Percentiles rank a stretch among this genome's conserved stretches.
phyloP scores from a whole-genome alignment of 768 basidiomycete species.

The Cyclocybe cylindracea region DNA sequence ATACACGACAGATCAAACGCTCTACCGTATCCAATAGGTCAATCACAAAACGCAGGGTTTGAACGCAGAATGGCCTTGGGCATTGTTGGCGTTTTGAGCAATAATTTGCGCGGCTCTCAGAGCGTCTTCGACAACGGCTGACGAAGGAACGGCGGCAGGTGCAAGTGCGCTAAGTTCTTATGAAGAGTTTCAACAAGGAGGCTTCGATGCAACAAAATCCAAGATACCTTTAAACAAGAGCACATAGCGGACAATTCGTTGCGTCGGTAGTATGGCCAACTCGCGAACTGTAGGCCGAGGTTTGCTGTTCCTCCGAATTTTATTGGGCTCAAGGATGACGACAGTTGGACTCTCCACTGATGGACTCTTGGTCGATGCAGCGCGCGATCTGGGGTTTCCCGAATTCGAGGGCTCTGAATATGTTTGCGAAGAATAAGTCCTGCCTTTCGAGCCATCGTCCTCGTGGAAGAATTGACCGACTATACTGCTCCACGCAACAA shows the following conservation, averaged over 20 bases:
- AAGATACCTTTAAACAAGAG: slow-evolving; percentile 57
- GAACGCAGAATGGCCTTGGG: slow-evolving; percentile 24
- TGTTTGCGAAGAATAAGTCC: slow-evolving; percentile 8
- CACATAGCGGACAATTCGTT: slow-evolving; percentile 65
- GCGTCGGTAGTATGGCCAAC: slow-evolving; percentile 62
- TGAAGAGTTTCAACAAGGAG: slow-evolving; percentile 2
- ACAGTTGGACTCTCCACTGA: slow-evolving; percentile 14
- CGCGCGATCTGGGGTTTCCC: slow-evolving; percentile 5
- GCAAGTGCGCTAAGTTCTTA: slow-evolving; percentile 54
- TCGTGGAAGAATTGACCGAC: slow-evolving; percentile 48
- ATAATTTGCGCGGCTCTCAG: slow-evolving; percentile 25
- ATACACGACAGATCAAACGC: too few species aligned
- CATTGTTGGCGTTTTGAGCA: slow-evolving; percentile 22
- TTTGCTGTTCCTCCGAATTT: slow-evolving; percentile 22
- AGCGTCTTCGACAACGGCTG: slow-evolving; percentile 23
- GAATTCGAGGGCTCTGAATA: neutral
- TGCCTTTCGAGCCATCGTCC: slow-evolving; percentile 10
- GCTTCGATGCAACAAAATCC: neutral
- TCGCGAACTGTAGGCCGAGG: slow-evolving; percentile 44
- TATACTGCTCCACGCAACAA: slow-evolving; percentile 60
- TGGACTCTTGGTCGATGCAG: slow-evolving; percentile 4
- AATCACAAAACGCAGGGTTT: neutral
- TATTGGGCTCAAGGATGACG: slow-evolving; percentile 22
- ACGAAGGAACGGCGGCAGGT: slow-evolving; percentile 42
- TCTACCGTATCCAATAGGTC: too few species aligned